Percentiles rank a stretch among this genome's conserved stretches.
These are phyloP conservation scores for Moniliophthora roreri DNA, from an alignment of 1,284 basidiomycete species.

Conservation along the genomic window DNA sequence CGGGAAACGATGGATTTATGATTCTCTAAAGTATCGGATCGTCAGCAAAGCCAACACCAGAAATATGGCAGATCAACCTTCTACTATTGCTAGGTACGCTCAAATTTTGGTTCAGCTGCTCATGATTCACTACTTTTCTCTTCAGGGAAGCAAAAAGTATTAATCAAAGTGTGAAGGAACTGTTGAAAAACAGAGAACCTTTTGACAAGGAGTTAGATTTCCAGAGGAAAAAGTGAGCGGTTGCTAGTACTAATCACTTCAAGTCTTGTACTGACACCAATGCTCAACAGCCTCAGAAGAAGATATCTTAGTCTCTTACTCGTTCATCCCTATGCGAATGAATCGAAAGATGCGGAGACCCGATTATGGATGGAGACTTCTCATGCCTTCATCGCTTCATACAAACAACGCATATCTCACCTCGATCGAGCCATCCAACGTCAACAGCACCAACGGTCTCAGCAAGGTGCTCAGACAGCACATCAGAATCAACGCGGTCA, in stretches of 20 bases:
- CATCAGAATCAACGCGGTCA: constrained; percentile 35
- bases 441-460: constrained; percentile 34
- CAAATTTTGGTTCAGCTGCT: too few relatives aligned
- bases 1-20: background rate
- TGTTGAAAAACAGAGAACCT: constrained; percentile 70
- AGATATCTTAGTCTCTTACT: constrained; percentile 77
- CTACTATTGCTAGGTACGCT: constrained; percentile 39
- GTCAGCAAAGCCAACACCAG: too few relatives aligned
- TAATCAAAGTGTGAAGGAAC: constrained; percentile 67
- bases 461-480: constrained; percentile 12
- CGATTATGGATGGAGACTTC: constrained; percentile 93
- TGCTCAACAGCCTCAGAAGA: constrained; percentile 63
- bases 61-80: constrained; percentile 39
- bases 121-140: background rate
- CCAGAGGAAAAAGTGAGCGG: constrained; percentile 78
- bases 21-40: background rate
- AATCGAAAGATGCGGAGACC: constrained; percentile 80
- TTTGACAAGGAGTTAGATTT: constrained; percentile 85
- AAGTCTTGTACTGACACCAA: constrained; percentile 7
- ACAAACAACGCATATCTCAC: constrained; percentile 72
- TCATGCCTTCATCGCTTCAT: constrained; percentile 81
- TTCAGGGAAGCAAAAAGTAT: constrained; percentile 69
- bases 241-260: background rate
- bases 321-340: constrained; percentile 69
- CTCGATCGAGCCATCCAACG: constrained; percentile 62